phyloP scores from a whole-genome alignment of 1,284 basidiomycete genomes.

The Boletus calvinii region DNA sequence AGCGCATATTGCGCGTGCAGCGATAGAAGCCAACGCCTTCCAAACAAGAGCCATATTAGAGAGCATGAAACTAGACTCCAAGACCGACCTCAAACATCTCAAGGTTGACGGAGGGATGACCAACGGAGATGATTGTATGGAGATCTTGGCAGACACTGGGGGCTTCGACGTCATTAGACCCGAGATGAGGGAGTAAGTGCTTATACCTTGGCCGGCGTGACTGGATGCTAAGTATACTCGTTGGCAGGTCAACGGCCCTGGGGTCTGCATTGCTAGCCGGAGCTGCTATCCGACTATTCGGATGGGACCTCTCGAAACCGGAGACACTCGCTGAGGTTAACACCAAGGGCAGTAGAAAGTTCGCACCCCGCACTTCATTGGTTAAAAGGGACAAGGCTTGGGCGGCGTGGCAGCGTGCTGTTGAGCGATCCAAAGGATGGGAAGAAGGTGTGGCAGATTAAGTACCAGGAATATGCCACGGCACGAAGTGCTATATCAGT shows the following conservation, averaged over 20 bases:
- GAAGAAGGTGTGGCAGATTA: conserved; percentile 55
- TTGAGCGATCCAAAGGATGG: conserved; percentile 81
- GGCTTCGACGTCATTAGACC: conserved; percentile 92
- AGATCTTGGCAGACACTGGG: conserved; percentile 88
- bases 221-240: conserved; percentile 5
- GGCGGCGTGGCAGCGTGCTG: conserved; percentile 81
- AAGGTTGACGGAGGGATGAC: conserved; percentile 96
- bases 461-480: conserved; percentile 4
- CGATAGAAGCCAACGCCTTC: conserved; percentile 87
- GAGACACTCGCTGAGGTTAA: conserved; percentile 90
- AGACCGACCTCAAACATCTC: conserved; percentile 71
- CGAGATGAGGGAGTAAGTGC: conserved; percentile 91
- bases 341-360: conserved; percentile 75
- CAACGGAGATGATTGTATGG: conserved; percentile 88
- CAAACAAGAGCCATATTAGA: conserved; percentile 95
- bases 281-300: conserved; percentile 83
- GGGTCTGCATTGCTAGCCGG: conserved; percentile 97
- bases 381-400: conserved; percentile 62
- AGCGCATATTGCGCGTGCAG: conserved; percentile 91
- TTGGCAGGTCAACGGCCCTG: conserved; percentile 82
- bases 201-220: neutral
- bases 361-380: conserved; percentile 61
- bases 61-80: conserved; percentile 88
- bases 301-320: conserved; percentile 90
- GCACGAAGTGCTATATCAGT: neutral